Evolutionary conservation across 768 basidiomycete species (phyloP).

Genomic region (Phylloporus rhodoxanthus): DNA sequence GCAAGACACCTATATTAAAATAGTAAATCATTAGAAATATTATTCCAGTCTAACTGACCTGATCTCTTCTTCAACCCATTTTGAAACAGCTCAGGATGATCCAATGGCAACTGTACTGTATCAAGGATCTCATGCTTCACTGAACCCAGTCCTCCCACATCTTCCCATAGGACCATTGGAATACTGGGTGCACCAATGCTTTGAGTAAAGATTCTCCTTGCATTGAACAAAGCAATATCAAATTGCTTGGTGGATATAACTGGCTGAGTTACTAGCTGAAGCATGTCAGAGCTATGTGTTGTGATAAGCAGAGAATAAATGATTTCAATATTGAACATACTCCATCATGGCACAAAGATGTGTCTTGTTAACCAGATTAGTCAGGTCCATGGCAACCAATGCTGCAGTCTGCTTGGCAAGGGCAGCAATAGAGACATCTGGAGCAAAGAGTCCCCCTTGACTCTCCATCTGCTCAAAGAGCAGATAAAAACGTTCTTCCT

Average conservation of each 20-base stretch:
- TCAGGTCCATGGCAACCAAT: constrained; percentile 76
- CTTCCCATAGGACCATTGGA: constrained; percentile 93
- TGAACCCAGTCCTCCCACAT: constrained; percentile 83
- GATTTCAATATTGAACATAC: constrained; percentile 9
- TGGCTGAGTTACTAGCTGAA: constrained; percentile 8
- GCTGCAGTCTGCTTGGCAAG: constrained; percentile 89
- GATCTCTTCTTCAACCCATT: constrained; percentile 94
- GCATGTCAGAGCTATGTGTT: constrained; percentile 1
- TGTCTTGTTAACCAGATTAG: constrained; percentile 59
- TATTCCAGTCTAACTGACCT: constrained; percentile 39
- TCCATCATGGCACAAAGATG: constrained; percentile 38
- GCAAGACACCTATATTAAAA: constrained; percentile 59
- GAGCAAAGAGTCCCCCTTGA: constrained; percentile 40
- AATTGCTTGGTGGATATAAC: constrained; percentile 54
- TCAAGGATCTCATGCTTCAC: constrained; percentile 94
- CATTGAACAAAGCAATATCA: constrained; percentile 60
- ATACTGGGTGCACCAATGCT: constrained; percentile 97
- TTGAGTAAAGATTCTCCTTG: constrained; percentile 76
- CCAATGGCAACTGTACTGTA: constrained; percentile 88
- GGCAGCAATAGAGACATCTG: constrained; percentile 70
- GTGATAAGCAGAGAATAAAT: neutral
- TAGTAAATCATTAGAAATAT: neutral
- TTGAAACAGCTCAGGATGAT: constrained; percentile 84
- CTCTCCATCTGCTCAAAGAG: constrained; percentile 41
- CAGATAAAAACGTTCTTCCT: constrained; percentile 63